Base-by-base conservation (phyloP, 352 stramenopile genomes). In the Achlya hypogyna region DNA sequence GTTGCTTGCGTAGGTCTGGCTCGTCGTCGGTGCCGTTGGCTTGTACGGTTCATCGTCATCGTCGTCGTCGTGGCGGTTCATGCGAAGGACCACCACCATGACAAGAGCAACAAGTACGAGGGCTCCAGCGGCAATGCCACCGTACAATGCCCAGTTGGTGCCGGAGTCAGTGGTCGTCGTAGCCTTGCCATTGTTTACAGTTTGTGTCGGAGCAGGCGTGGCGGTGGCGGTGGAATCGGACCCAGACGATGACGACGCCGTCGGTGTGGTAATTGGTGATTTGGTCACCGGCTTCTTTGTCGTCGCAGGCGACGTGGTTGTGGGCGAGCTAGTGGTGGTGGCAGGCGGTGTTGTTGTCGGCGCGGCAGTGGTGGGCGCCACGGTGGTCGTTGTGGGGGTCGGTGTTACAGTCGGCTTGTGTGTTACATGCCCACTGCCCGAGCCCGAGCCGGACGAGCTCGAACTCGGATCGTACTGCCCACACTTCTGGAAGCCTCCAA, bases 1-100 rank as follows among this genome's bases (percentile, higher is more conserved):
- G 14, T 32, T 53, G 31, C 38, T 65, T 20, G n/a, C 20, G 34
- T 65, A 65, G 18, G 34, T 51, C 14, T 65, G 47, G 42, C 31
- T 53, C 42, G 47, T 27, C 22, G 59, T 31, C 38, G n/a, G 59
- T 16, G 18, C 59, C n/a, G 59, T 45, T 6, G 34, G 27, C 16
- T 63, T 63, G 59, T 65, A 65, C 22, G 27, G 16, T 58, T 65
- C 59, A 22, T 65, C 59, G 10, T 65, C 59, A 0, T 65, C 59
- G 38, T 65, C 59, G 28, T 65, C 59, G 18, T 65, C 59, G 32
- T 40, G 59, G 47, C 35, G 12, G 22, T 53, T 65, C 59, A 65
- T 65, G 14, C 29, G 23, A 12, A 51, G 29, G 18, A 65, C 59
- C 12, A 65, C 16, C 18, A 65, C n/a, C 5, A 25, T 18, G 8